Conservation (phyloP, 1,284 basidiomycete species). For the Papiliotrema flavescens region DNA sequence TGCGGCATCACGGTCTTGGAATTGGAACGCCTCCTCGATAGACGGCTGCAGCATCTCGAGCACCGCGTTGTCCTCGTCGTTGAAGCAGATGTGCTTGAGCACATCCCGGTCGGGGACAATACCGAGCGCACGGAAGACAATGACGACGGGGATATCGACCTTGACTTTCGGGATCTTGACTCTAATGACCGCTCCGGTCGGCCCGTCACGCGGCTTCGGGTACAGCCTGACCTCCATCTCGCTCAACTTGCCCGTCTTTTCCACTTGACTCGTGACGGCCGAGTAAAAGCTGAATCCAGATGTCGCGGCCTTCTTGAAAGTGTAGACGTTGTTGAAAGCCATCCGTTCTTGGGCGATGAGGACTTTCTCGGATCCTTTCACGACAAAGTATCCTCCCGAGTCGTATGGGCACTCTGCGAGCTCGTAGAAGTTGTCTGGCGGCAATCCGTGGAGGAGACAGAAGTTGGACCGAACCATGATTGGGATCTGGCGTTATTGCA, state of each 20-base stretch:
- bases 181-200: constrained; percentile 82
- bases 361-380: constrained; percentile 99
- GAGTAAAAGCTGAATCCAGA: constrained; percentile 88
- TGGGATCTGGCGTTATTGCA: constrained; percentile 63
- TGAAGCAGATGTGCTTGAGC: constrained; percentile 97
- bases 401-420: constrained; percentile 98
- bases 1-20: constrained; percentile 88
- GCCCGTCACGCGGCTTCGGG: constrained; percentile 58
- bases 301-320: constrained; percentile 89
- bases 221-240: constrained; percentile 99
- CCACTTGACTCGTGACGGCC: constrained; percentile 96
- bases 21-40: constrained; percentile 97
- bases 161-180: constrained; percentile 98
- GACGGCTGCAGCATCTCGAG: constrained; percentile 98
- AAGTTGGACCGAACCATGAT: constrained; percentile 97
- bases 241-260: constrained; percentile 97
- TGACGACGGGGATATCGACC: constrained; percentile 97
- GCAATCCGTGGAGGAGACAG: constrained; percentile 80
- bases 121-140: constrained; percentile 96
- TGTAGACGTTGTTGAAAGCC: constrained; percentile 99
- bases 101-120: constrained; percentile 98
- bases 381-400: constrained; percentile 96
- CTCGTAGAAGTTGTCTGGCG: constrained; percentile 78
- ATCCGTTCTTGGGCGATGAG: constrained; percentile 98
- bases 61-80: constrained; percentile 92